These are phyloP conservation scores for Chytriomyces confervae DNA, from an alignment of 192 early-diverging fungal genomes.

Conservation along the genomic window DNA sequence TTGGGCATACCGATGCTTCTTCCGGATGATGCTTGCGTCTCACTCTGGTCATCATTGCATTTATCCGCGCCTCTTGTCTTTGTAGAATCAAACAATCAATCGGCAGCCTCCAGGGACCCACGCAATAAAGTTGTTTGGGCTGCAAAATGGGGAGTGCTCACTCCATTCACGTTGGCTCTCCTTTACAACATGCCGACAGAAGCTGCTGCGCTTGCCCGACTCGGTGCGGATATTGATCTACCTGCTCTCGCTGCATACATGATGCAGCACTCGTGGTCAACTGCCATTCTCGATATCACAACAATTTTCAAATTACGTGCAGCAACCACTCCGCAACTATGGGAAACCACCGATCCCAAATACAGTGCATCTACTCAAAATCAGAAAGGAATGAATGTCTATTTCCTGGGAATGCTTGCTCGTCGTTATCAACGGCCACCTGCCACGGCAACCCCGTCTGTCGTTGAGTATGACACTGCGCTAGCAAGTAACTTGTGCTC, in stretches of 20 bases:
- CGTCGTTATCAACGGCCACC: too few relatives aligned
- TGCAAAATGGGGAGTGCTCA: background rate
- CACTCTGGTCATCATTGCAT: too few relatives aligned
- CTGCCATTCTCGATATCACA: background rate
- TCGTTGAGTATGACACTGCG: too few relatives aligned
- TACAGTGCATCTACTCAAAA: background rate
- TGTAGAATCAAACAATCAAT: too few relatives aligned
- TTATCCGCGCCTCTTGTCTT: too few relatives aligned
- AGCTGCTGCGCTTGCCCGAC: background rate
- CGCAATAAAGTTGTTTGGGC: too few relatives aligned
- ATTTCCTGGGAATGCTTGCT: background rate
- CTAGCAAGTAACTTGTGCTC: too few relatives aligned
- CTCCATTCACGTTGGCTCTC: constrained; percentile 3
- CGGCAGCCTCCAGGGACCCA: too few relatives aligned
- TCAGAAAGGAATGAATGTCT: background rate
- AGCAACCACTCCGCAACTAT: background rate
- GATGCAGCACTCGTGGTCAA: background rate
- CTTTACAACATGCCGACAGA: background rate
- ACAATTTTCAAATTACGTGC: constrained; percentile 3
- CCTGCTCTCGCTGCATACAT: background rate
- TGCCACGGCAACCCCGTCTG: too few relatives aligned
- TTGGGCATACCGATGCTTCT: too few relatives aligned
- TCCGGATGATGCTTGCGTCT: too few relatives aligned
- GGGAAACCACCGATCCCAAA: background rate
- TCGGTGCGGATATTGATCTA: background rate